These are phyloP conservation scores for Naematelia aurantialba DNA, from an alignment of 768 basidiomycete species.

Conservation along the genomic window DNA sequence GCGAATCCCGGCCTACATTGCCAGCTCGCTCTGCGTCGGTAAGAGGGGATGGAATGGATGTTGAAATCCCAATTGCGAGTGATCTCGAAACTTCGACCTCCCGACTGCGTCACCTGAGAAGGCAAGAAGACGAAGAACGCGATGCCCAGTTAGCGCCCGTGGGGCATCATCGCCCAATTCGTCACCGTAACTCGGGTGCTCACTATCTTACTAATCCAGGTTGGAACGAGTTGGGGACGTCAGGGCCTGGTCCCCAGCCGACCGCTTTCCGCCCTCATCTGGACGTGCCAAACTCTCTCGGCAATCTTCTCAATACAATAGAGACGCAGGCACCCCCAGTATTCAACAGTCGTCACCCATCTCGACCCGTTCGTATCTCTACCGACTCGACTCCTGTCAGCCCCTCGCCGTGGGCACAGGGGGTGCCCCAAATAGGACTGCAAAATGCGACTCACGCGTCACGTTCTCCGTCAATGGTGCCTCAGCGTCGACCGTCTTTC, in stretches of 20 bases:
- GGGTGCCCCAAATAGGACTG: background rate
- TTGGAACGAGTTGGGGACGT: background rate
- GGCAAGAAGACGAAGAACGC: background rate
- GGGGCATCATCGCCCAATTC: background rate
- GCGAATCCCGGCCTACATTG: background rate
- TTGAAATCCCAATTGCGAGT: background rate
- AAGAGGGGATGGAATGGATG: background rate
- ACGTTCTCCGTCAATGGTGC: background rate
- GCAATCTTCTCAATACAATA: background rate
- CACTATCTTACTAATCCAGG: background rate
- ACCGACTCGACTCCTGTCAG: background rate
- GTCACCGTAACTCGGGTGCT: background rate
- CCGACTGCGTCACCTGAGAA: background rate
- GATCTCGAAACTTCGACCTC: background rate
- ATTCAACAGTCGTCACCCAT: background rate
- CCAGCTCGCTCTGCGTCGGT: background rate
- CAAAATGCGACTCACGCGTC: background rate
- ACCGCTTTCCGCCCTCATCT: background rate
- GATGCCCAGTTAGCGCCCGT: background rate
- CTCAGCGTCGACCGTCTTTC: background rate
- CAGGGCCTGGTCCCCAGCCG: background rate
- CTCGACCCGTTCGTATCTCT: background rate
- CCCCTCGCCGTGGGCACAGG: background rate
- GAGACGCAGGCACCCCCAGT: background rate
- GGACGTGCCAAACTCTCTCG: background rate